Base-by-base conservation (phyloP, 2,329 filamentous ascomycete species). In the Ceratocystis destructans region DNA sequence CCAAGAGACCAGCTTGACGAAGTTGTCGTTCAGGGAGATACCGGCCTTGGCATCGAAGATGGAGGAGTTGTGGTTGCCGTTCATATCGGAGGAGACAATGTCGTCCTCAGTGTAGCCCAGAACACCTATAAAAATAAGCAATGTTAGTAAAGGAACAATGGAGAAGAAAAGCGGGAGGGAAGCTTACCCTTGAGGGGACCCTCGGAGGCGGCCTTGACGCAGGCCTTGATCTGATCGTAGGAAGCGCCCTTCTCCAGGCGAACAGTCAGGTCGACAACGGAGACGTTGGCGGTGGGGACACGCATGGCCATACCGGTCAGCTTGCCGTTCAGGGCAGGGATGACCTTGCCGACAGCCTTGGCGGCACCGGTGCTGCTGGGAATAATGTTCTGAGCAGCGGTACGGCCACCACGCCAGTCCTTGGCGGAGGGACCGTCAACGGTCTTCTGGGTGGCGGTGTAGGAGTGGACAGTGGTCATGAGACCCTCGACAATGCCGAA, bases 331-430 rank as follows among this genome's bases (percentile, higher is more conserved):
- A 99, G 87, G 73, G 85, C 82, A 73, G 94, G 94, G 75, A 97
- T 97, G 83, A 97, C 94, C 88, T 99, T 99, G 82, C 94, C 94
- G 82, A 99, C 94, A 77, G 94, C 94, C 90, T 99, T 99, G 78
- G 94, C 94, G 79, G 94, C 94, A 87, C 94, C 94, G 72, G 94
- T 99, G 86, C 90, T 96, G 83, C 87, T 90, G 80, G 94, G 94
- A 76, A 99, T 97, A 85, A 97, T 97, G 88, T 99, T 97, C 85
- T 96, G 89, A 76, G 94, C 94, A 81, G 94, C 94, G 74, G 90
- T 92, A 82, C 94, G 94, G 79, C 94, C 94, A 86, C 94, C 94
- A 82, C 93, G 89, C 93, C 93, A 99, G 84, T 97, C 94, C 89
- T 99, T 99, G 79, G 82, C 83, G 71, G 94, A 97, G 76, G 94